Base-by-base conservation (phyloP, 176 grass and related monocot species). In the Tillandsia fasciculata region DNA sequence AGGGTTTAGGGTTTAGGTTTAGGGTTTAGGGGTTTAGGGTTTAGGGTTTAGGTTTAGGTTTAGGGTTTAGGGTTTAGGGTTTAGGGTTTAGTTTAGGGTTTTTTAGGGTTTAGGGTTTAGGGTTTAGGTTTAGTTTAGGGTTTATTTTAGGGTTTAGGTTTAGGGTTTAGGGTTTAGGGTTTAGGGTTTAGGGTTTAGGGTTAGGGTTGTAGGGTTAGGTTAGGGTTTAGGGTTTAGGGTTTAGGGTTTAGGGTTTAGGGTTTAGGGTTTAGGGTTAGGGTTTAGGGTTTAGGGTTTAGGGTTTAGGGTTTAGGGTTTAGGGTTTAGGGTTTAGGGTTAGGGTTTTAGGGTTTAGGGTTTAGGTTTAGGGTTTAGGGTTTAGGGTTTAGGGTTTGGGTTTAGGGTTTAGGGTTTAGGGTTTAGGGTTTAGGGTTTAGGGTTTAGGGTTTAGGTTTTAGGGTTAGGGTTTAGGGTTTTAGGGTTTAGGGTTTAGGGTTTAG, bases 151-250 rank as follows among this genome's bases (percentile, higher is more conserved):
- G 63, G 6, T 65, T 65, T 3, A 26, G 63, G 63, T 65, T 68
- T n/a, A 15, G 65, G 65, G n/a, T 65, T 65, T 65, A 65, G 63
- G 63, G 63, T 65, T 65, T 65, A 65, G 63, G 63, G 63, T 65
- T 20, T 27, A 27, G 63, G 63, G 63, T 65, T 65, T 65, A 65
- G 63, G 63, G 63, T 65, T 65, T 28, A 65, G n/a, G 63, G 63
- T 65, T 65, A n/a, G n/a, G n/a, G n/a, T n/a, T n/a, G n/a, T n/a
- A n/a, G n/a, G n/a, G n/a, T n/a, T n/a, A n/a, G n/a, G n/a, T n/a
- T n/a, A n/a, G n/a, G n/a, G n/a, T n/a, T n/a, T n/a, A n/a, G n/a
- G n/a, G n/a, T n/a, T n/a, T n/a, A n/a, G n/a, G n/a, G n/a, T n/a
- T n/a, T n/a, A n/a, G n/a, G n/a, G n/a, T n/a, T n/a, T n/a, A n/a